A percentile compares a stretch with the other conserved stretches of the same genome.
Evolutionary conservation across 495 filamentous ascomycete species (phyloP).

Genomic region (Lentithecium fluviatile): DNA sequence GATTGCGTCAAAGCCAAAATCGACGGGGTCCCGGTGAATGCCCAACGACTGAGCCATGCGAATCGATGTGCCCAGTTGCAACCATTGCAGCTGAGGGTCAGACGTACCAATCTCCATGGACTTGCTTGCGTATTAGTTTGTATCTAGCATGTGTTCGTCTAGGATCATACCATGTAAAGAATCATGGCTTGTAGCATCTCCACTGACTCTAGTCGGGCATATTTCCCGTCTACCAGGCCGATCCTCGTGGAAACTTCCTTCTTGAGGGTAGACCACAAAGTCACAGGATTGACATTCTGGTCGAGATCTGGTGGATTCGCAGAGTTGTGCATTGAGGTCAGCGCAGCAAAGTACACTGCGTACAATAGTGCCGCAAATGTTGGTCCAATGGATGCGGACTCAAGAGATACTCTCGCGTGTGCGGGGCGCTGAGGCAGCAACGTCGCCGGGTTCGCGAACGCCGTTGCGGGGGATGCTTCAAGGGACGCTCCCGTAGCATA

Average conservation of each 20-base stretch:
- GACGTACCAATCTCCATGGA: slow-evolving; percentile 1
- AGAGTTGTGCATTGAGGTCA: slow-evolving; percentile 12
- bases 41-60: slow-evolving; percentile 24
- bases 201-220: slow-evolving; percentile 1
- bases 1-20: slow-evolving; percentile 17
- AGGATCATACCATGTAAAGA: slow-evolving; percentile 22
- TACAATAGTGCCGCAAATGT: slow-evolving; percentile 13
- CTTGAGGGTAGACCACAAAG: slow-evolving; percentile 13
- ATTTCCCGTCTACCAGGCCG: not conserved
- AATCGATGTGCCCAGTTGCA: slow-evolving; percentile 12
- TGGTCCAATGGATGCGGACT: not conserved
- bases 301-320: slow-evolving; percentile 13
- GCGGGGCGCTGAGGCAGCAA: not conserved
- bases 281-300: slow-evolving; percentile 9
- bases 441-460: not conserved
- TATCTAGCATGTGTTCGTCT: not conserved
- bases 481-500: slow-evolving; percentile 7
- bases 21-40: slow-evolving; percentile 20
- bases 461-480: not conserved
- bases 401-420: not conserved
- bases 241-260: slow-evolving; percentile 9
- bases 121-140: slow-evolving; percentile 5
- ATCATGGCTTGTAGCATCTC: slow-evolving; percentile 26
- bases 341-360: slow-evolving; percentile 27
- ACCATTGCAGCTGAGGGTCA: slow-evolving; percentile 8